Base-by-base conservation (phyloP, 1,284 basidiomycete species). In the Stereum hirsutum region DNA sequence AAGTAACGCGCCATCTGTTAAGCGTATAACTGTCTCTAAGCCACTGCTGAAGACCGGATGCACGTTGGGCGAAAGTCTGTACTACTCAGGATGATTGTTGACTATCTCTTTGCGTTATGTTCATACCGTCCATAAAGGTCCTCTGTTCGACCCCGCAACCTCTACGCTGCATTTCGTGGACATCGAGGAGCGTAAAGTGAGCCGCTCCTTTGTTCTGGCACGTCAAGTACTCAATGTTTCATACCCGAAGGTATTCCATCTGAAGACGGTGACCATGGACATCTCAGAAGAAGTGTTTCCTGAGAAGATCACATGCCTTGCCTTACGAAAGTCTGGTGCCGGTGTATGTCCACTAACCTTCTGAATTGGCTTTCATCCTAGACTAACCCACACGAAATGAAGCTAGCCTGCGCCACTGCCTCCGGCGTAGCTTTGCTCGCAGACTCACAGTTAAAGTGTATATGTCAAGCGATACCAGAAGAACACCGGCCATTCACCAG, bases 101-200 rank as follows among this genome's bases (percentile, higher is more conserved):
- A n/a, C n/a, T n/a, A n/a, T n/a, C n/a, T n/a, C n/a, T n/a, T n/a
- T n/a, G n/a, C n/a, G n/a, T 11, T 27, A 12, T 41, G 35, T 23
- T 21, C 14, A 41, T 28, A 28, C 52, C 39, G 39, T 39, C 19
- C 21, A 37, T 41, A 24, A 45, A 83, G 79, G 73, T 26, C 81
- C 81, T 4, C 46, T 84, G 3, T 83, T 78, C 54, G 79, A 83
- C 50, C 56, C 68, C 17, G 53, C 52, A 37, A 75, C 72, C 1
- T 65, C 63, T 10, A 68, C 60, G 17, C 54, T 84, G 28, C 80
- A 83, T 56, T 84, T 85, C 55, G 74, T 84, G 20, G 80, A 84
- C 52, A 84, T 83, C 38, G 57, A 64, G 32, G 68, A 74, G 53
- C 67, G 70, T 47, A 76, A 74, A 65, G 80, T 72, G 58, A 70